A percentile compares a stretch with the other conserved stretches of the same genome.
Conservation (phyloP, 2,329 filamentous ascomycete genomes). For the Thermomyces lanuginosus region DNA sequence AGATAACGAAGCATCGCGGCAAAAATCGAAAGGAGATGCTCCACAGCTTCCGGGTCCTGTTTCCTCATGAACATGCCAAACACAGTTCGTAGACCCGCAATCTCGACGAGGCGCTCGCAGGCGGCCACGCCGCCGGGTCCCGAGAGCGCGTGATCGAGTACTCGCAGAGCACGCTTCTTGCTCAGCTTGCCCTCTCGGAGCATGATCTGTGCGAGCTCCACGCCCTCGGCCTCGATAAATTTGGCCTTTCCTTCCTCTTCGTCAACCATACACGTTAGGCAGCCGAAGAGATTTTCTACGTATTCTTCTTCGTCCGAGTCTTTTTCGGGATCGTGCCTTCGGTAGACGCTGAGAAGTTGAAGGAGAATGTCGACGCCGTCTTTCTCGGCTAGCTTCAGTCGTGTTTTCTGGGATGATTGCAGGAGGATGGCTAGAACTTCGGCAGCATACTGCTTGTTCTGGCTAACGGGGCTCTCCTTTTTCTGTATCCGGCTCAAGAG, state of each 20-base stretch:
- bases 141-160: slow-evolving; percentile 67
- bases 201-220: slow-evolving; percentile 86
- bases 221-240: slow-evolving; percentile 77
- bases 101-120: slow-evolving; percentile 63
- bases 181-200: slow-evolving; percentile 74
- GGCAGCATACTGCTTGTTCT: slow-evolving; percentile 91
- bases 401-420: slow-evolving; percentile 54
- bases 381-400: slow-evolving; percentile 43
- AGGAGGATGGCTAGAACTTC: slow-evolving; percentile 82
- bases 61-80: slow-evolving; percentile 85
- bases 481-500: slow-evolving; percentile 56
- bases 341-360: slow-evolving; percentile 69
- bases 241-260: slow-evolving; percentile 58
- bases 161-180: slow-evolving; percentile 58
- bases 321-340: slow-evolving; percentile 69
- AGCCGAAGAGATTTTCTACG: slow-evolving; percentile 84
- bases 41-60: slow-evolving; percentile 48
- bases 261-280: slow-evolving; percentile 64
- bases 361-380: slow-evolving; percentile 67
- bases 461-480: slow-evolving; percentile 51
- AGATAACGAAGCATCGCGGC: slow-evolving; percentile 64
- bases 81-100: slow-evolving; percentile 64
- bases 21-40: slow-evolving; percentile 76
- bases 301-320: slow-evolving; percentile 86
- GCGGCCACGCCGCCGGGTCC: slow-evolving; percentile 43